Conservation (phyloP, 306 rosid species). For the Medicago truncatula region DNA sequence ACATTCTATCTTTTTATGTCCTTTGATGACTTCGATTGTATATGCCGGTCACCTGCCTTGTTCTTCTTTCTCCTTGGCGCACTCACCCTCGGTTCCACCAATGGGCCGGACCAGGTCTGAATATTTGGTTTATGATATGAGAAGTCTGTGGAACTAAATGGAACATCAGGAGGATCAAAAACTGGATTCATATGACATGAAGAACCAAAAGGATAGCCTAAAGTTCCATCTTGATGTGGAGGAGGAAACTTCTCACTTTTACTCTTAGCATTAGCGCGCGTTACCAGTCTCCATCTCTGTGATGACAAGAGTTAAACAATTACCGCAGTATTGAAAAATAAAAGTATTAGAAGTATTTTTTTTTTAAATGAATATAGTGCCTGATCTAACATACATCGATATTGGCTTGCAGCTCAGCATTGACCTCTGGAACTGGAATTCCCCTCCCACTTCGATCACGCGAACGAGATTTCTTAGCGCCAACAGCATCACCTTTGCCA, state of each 20-base stretch:
- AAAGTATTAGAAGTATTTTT: background rate
- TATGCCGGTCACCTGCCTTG: conserved; percentile 58
- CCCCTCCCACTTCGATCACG: conserved; percentile 80
- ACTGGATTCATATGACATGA: conserved; percentile 84
- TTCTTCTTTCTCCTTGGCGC: conserved; percentile 83
- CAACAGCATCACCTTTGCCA: conserved; percentile 74
- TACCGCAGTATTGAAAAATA: background rate
- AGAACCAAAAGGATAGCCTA: conserved; percentile 86
- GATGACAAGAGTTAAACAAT: conserved; percentile 42
- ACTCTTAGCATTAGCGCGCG: conserved; percentile 96
- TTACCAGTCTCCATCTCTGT: conserved; percentile 88
- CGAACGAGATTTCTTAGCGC: conserved; percentile 72
- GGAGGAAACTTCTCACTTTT: conserved; percentile 99
- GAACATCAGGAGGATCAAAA: conserved; percentile 87
- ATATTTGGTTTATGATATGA: conserved; percentile 67
- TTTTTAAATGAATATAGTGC: conserved; percentile 26
- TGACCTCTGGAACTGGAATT: conserved; percentile 86
- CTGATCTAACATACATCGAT: conserved; percentile 71
- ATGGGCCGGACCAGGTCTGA: conserved; percentile 97
- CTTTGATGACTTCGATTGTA: conserved; percentile 58
- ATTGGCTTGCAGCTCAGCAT: conserved; percentile 92
- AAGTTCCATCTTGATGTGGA: conserved; percentile 98
- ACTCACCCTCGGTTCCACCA: conserved; percentile 71
- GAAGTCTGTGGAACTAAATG: conserved; percentile 83
- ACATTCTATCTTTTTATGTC: conserved; percentile 52